Evolutionary conservation across 208 protist genomes (phyloP), one percentile per base, ranked within the genome.

Genomic region (Trypanosoma boissoni): DNA sequence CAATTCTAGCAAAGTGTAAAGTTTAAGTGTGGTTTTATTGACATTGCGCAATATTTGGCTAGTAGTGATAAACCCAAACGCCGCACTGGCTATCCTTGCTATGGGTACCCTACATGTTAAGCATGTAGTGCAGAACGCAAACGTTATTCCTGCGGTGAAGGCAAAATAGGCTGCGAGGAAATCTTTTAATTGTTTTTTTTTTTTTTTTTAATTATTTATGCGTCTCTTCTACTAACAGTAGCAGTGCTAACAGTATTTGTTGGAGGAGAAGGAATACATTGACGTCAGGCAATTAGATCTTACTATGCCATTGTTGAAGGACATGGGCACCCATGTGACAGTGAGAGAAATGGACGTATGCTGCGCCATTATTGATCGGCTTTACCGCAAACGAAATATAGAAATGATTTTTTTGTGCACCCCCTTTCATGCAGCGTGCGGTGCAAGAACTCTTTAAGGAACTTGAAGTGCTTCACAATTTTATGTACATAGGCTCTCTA

Each of bases 1-100:
- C 18, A 94, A 96, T 65, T 94, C 81, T 55, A 83, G 94, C 36
- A 87, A 96, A 59, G 80, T 92, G 66, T 83, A 96, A 57, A 78
- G 79, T 39, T 26, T 21, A 41, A 87, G 85, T 28, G 87, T 96
- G 2, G 94, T 86, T 56, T 56, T 70, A 39, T 91, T 92, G 62
- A 92, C 83, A 1, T 62, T 96, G 0, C 51, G 78, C 39, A 94
- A 93, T 44, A 92, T 94, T 76, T 93, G 87, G 87, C 44, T 73
- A 1, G 54, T 72, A 10, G 73, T 86, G 3, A 58, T 70, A 3
- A 44, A 90, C n/a, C 66, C 92, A 24, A 94, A 91, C 45, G 83
- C 88, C 41, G 12, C 74, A 0, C 53, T 94, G 26, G 64, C 64
- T 16, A 55, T 84, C 21, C 42, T 85, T 20, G 43, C 64, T 29